Evolutionary conservation across 139 green algal genomes (phyloP), one percentile per base, ranked within the genome.

Genomic region (Volvox reticuliferus): DNA sequence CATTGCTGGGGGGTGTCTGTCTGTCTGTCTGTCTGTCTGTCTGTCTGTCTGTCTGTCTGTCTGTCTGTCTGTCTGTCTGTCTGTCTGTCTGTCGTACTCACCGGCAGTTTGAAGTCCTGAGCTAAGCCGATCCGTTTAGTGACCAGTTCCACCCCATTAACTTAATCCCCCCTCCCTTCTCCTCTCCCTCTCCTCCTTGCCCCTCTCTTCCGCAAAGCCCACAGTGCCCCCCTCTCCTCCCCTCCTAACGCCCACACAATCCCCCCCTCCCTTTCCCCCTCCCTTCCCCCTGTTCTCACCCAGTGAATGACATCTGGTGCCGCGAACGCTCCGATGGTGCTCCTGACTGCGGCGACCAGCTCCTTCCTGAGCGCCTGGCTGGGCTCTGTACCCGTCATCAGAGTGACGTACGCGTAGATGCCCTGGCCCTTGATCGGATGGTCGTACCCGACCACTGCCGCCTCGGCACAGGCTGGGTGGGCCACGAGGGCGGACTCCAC

Each of bases 281-380:
- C 9, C 24, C 95, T 28, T 0, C 24, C 36, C 32, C 82, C 9
- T 21, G 5, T 9, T 0, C 86, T 90, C 86, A 90, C 86, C 97
- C 97, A 99, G 93, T 99, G 98, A 88, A 99, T 99, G 73, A 97
- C 94, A 87, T 99, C 98, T 9, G 98, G 98, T 30, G 97, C 95
- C 62, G 98, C 98, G 94, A 99, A 99, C 35, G 98, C 93, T 1
- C 98, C 98, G 24, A 97, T 96, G 82, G 67, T 82, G 1, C 16
- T 89, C 55, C 95, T 89, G 24, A 97, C 95, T 18, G 83, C 28
- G 18, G 26, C 88, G 13, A 94, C 68, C 71, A 96, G 92, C 79
- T 91, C 82, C 84, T 93, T 93, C 69, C 78, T 73, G 18, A 89
- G 65, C 28, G 89, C 79, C 36, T 61, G 24, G 36, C 24, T 73